Percentiles rank a stretch among this genome's conserved stretches.
These are phyloP conservation scores for Prunus persica DNA, from an alignment of 306 rosid genomes.

Conservation along the genomic window Prunus_persica_NCBIv2 NC_034009.1:3319501-3320000, in stretches of 20 bases:
- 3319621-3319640: constrained; percentile 53
- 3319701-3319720: constrained; percentile 23
- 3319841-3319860: constrained; percentile 9
- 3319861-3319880: constrained; percentile 17
- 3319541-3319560: constrained; percentile 50
- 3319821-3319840: constrained; percentile 22
- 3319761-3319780: neutral
- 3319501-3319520: constrained; percentile 54
- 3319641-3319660: constrained; percentile 28
- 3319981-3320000: no score
- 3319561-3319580: constrained; percentile 56
- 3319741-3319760: constrained; percentile 29
- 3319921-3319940: no score
- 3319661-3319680: constrained; percentile 57
- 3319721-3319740: constrained; percentile 9
- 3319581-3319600: constrained; percentile 64
- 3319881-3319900: constrained; percentile 23
- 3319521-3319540: constrained; percentile 46
- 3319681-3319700: constrained; percentile 42
- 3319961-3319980: no score
- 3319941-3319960: no score
- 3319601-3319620: constrained; percentile 73
- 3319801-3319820: neutral
- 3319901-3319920: no score
- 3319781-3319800: neutral